Base-by-base conservation (phyloP, 129 eudicot genomes). In the Gnaphalium uliginosum region DNA sequence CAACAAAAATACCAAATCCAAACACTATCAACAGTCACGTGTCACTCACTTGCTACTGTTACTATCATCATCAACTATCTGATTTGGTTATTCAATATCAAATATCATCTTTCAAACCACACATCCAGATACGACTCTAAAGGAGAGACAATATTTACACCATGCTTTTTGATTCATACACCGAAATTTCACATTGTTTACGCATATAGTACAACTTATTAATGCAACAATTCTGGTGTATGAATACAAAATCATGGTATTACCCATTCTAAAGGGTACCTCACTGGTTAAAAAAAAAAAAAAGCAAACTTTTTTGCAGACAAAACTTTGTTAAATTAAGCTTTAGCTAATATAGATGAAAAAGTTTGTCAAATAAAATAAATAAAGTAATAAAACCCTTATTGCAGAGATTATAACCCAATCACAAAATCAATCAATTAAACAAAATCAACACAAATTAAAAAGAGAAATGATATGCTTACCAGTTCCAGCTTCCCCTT, bases 401-500 rank as follows among this genome's bases (percentile, higher is more conserved):
- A n/a, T n/a, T n/a, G n/a, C n/a, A n/a, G n/a, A n/a, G n/a, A n/a
- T n/a, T n/a, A n/a, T n/a, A n/a, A n/a, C n/a, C n/a, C n/a, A n/a
- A n/a, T n/a, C n/a, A n/a, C n/a, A n/a, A n/a, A n/a, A n/a, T n/a
- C n/a, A n/a, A n/a, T n/a, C n/a, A n/a, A n/a, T n/a, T n/a, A n/a
- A n/a, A 60, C 11, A 8, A 2, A 60, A 60, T 60, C 3, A 1
- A 29, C 32, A 3, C 0, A 2, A 29, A 29, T 29, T 29, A 29
- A n/a, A n/a, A n/a, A 29, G 32, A 29, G 4, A 29, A 29, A 29
- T n/a, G n/a, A n/a, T n/a, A n/a, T n/a, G n/a, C n/a, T 0, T 29
- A 79, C 83, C 88, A 9, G 88, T 85, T 0, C 88, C 88, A 14
- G 88, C 88, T 23, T 85, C 88, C 2, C 85, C 88, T 32, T 85